Evolutionary conservation across 257 asterid species (phyloP).

Genomic region (Verbascum thapsus): DNA sequence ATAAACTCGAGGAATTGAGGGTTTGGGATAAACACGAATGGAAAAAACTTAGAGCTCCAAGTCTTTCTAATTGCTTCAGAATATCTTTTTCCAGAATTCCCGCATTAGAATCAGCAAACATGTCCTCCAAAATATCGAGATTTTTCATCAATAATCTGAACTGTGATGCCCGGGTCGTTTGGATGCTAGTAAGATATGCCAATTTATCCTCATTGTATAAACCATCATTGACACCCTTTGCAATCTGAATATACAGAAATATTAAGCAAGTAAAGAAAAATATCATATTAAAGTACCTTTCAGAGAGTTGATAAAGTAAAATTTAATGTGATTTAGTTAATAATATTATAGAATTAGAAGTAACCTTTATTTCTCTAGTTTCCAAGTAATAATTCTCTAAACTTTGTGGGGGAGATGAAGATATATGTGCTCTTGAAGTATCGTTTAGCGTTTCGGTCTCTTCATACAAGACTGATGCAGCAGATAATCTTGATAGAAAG

Average conservation of each 20-base stretch:
- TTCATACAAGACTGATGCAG: slow-evolving; percentile 47
- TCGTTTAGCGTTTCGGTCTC: slow-evolving; percentile 53
- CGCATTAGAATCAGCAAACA: slow-evolving; percentile 55
- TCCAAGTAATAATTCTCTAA: slow-evolving; percentile 43
- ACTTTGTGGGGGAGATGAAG: slow-evolving; percentile 46
- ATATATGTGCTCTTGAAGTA: slow-evolving; percentile 45
- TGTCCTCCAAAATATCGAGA: slow-evolving; percentile 61
- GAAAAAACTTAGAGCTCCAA: slow-evolving; percentile 79
- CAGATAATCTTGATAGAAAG: slow-evolving; percentile 47
- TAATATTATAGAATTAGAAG: slow-evolving; percentile 10
- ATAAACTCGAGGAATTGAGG: slow-evolving; percentile 36
- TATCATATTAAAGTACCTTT: neutral
- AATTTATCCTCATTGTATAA: slow-evolving; percentile 32
- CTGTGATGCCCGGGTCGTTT: slow-evolving; percentile 45
- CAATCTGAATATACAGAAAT: slow-evolving; percentile 25
- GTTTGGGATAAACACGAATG: slow-evolving; percentile 53
- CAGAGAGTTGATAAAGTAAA: neutral
- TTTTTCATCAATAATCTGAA: slow-evolving; percentile 68
- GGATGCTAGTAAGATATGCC: slow-evolving; percentile 37
- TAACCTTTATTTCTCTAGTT: slow-evolving; percentile 55
- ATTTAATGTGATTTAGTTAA: slow-evolving; percentile 3
- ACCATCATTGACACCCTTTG: too few species aligned
- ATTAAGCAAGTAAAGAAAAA: slow-evolving; percentile 26
- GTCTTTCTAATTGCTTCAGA: slow-evolving; percentile 66
- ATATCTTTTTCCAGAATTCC: slow-evolving; percentile 68